Percentiles rank a stretch among this genome's conserved stretches.
Evolutionary conservation across 345 rosid species (phyloP).

Genomic region (Eutrema yunnanense): DNA sequence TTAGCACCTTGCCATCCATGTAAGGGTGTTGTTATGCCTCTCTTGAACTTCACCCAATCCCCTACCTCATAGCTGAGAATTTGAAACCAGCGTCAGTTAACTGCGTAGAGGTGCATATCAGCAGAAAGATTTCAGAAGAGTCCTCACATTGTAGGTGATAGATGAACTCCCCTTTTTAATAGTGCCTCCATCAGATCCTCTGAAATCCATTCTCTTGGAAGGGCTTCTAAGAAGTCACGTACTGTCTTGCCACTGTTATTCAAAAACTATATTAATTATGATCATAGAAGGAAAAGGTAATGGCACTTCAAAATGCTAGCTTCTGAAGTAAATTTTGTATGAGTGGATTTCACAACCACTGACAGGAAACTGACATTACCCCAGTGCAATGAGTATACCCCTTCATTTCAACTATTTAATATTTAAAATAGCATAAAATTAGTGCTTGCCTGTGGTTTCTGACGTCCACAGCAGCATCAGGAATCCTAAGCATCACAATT

Average conservation of each 20-base stretch:
- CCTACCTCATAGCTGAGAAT: slow-evolving; percentile 75
- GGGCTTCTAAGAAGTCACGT: slow-evolving; percentile 87
- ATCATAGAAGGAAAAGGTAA: slow-evolving; percentile 1
- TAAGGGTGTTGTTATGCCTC: slow-evolving; percentile 60
- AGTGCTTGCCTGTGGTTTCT: slow-evolving; percentile 83
- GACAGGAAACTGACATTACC: slow-evolving; percentile 7
- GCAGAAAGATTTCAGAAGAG: slow-evolving; percentile 9
- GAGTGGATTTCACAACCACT: not conserved
- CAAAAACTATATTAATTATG: slow-evolving; percentile 15
- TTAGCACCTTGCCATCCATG: slow-evolving; percentile 97
- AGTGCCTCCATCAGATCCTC: slow-evolving; percentile 97
- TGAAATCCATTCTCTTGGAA: slow-evolving; percentile 97
- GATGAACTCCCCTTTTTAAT: slow-evolving; percentile 61
- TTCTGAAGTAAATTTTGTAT: not conserved
- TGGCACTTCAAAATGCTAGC: not conserved
- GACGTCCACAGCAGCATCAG: slow-evolving; percentile 74
- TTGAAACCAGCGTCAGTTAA: not conserved
- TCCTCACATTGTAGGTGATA: slow-evolving; percentile 87
- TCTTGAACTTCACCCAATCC: slow-evolving; percentile 94
- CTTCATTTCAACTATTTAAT: not conserved
- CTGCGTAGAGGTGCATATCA: slow-evolving; percentile 4
- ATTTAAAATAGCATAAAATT: not conserved
- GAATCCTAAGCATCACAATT: slow-evolving; percentile 73
- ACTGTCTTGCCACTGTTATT: slow-evolving; percentile 78
- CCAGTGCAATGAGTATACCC: not conserved